phyloP scores from a whole-genome alignment of 2,329 filamentous ascomycete genomes.

The Blastomyces parvus region DNA sequence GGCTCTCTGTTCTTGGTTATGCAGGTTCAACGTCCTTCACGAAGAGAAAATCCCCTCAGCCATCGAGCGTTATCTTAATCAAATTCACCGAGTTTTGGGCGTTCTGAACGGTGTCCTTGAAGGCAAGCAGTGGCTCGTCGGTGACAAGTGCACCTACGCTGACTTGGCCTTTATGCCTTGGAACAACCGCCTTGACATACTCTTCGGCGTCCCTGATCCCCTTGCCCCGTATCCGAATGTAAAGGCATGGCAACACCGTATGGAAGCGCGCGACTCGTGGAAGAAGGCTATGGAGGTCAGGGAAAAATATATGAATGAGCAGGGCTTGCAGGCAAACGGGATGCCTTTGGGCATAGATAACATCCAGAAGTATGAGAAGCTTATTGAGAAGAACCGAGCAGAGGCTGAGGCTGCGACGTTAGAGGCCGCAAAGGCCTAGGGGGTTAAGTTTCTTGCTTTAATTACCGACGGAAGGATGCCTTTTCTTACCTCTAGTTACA shows the following conservation, averaged over 20 bases:
- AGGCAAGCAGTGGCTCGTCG: slow-evolving; percentile 34
- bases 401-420: too few species aligned
- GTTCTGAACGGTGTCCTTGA: slow-evolving; percentile 36
- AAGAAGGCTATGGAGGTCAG: slow-evolving; percentile 13
- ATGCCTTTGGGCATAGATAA: neutral
- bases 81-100: slow-evolving; percentile 32
- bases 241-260: slow-evolving; percentile 24
- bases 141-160: slow-evolving; percentile 35
- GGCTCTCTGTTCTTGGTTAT: neutral
- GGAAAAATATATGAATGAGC: neutral
- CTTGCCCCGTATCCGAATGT: slow-evolving; percentile 24
- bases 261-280: slow-evolving; percentile 23
- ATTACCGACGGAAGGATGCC: neutral
- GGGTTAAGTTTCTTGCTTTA: neutral
- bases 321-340: neutral
- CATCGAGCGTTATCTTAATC: slow-evolving; percentile 33
- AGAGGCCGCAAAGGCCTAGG: neutral
- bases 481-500: neutral
- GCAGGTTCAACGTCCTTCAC: slow-evolving; percentile 33
- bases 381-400: neutral
- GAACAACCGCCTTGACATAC: slow-evolving; percentile 17
- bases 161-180: slow-evolving; percentile 37
- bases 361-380: neutral
- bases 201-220: slow-evolving; percentile 16
- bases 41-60: slow-evolving; percentile 32